Evolutionary conservation across 495 filamentous ascomycete genomes (phyloP).

Genomic region (Amniculicola lignicola): DNA sequence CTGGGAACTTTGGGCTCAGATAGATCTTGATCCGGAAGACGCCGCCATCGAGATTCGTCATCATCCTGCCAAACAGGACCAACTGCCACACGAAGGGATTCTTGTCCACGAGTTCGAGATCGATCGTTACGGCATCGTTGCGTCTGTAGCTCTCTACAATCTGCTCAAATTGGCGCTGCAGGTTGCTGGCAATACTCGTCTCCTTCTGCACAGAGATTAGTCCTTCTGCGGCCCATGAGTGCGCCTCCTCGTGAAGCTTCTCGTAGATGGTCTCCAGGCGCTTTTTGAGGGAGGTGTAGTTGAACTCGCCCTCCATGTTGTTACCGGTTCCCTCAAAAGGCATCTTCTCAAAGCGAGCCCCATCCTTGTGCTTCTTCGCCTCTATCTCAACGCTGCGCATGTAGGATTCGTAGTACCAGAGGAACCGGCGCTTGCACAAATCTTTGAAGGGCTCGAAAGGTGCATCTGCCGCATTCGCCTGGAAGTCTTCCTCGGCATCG

Average conservation of each 20-base stretch:
- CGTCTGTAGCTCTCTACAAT: conserved; percentile 69
- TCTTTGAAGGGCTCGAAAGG: conserved; percentile 81
- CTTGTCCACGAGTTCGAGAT: conserved; percentile 68
- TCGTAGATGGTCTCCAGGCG: conserved; percentile 64
- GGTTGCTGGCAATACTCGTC: conserved; percentile 69
- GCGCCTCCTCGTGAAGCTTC: conserved; percentile 67
- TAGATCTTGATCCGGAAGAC: conserved; percentile 74
- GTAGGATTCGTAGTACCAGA: conserved; percentile 95
- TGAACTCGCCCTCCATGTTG: conserved; percentile 81
- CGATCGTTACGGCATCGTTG: conserved; percentile 64
- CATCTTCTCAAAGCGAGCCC: conserved; percentile 67
- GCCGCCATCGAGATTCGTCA: conserved; percentile 91
- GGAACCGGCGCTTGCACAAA: conserved; percentile 82
- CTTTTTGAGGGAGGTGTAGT: conserved; percentile 70
- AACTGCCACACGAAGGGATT: conserved; percentile 67
- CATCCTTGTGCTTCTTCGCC: conserved; percentile 56
- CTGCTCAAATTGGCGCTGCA: conserved; percentile 81
- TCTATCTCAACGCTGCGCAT: conserved; percentile 64
- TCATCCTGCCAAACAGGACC: conserved; percentile 86
- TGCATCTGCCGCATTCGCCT: conserved; percentile 52
- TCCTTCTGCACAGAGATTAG: conserved; percentile 60
- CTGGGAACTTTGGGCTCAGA: conserved; percentile 85
- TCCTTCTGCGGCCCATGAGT: conserved; percentile 69
- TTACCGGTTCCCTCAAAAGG: conserved; percentile 80
- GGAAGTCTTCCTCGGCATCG: conserved; percentile 51